These are phyloP conservation scores for Saccharomycopsis vini DNA, from an alignment of 805 yeast species.

Conservation along the genomic window DNA sequence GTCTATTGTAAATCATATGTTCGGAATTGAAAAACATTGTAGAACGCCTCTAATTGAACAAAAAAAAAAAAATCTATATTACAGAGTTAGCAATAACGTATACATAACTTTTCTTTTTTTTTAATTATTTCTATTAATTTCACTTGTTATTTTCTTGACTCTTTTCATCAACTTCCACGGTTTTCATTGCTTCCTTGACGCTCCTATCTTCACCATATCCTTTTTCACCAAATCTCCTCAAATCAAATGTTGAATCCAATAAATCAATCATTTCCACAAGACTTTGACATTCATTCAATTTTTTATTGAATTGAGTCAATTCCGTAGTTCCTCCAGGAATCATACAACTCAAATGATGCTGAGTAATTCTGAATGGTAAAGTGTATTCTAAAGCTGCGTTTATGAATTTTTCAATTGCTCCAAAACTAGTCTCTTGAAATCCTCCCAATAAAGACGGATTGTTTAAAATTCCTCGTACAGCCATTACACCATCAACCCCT, in stretches of 20 bases:
- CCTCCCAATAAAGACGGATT: constrained; percentile 80
- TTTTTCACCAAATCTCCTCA: constrained; percentile 57
- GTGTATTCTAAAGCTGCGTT: constrained; percentile 73
- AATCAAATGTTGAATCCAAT: constrained; percentile 62
- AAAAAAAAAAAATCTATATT: too few species aligned
- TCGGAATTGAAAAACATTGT: too few species aligned
- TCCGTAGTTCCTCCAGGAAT: constrained; percentile 39
- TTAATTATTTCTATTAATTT: too few species aligned
- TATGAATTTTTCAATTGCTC: constrained; percentile 78
- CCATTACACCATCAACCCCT: constrained; percentile 88
- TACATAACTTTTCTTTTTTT: too few species aligned
- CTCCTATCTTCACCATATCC: constrained; percentile 50
- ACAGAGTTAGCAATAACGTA: too few species aligned
- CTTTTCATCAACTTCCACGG: background rate
- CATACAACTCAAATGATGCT: constrained; percentile 89
- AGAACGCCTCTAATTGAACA: too few species aligned
- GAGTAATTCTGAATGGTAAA: constrained; percentile 71
- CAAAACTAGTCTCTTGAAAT: constrained; percentile 75
- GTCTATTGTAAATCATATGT: too few species aligned
- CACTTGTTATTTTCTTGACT: too few species aligned
- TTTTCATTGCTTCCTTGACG: background rate
- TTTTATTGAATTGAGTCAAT: constrained; percentile 39
- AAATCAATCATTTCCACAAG: constrained; percentile 68
- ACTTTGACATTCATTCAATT: constrained; percentile 52
- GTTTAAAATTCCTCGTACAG: constrained; percentile 77